A percentile compares a stretch with the other conserved stretches of the same genome.
phyloP scores from a whole-genome alignment of 257 asterid genomes.

The Solanum phureja region DNA sequence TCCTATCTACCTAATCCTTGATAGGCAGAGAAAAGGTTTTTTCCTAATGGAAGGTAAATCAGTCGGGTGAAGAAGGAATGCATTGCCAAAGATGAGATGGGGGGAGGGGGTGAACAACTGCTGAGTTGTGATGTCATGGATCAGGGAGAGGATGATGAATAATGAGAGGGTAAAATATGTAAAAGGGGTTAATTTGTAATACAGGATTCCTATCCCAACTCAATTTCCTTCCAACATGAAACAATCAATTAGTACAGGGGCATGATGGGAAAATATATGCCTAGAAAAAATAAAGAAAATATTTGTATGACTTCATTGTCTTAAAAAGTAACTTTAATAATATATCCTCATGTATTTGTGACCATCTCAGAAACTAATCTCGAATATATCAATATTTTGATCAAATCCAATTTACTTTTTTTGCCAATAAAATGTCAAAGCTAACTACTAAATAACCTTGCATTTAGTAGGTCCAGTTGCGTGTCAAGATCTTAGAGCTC shows the following conservation, averaged over 20 bases:
- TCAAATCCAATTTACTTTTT: no score
- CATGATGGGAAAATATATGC: neutral
- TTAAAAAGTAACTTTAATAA: neutral
- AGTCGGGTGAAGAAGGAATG: neutral
- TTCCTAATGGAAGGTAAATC: neutral
- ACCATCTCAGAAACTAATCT: no score
- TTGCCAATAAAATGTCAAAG: no score
- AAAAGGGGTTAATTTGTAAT: neutral
- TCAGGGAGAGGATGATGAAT: neutral
- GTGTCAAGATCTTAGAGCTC: constrained; percentile 19
- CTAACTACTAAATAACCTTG: no score
- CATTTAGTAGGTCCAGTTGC: constrained; percentile 2
- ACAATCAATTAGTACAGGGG: neutral
- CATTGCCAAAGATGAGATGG: neutral
- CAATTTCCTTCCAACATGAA: neutral
- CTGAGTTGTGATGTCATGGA: neutral
- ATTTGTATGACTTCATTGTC: neutral
- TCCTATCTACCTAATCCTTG: neutral
- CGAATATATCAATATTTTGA: no score
- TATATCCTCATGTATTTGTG: neutral
- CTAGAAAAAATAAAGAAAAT: neutral
- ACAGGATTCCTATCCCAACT: neutral
- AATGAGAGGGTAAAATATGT: neutral
- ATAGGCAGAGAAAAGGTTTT: neutral
- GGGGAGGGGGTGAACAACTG: neutral